Percentiles rank a stretch among this genome's conserved stretches.
Conservation (phyloP, 306 rosid species). For the Ormosia emarginata region DNA sequence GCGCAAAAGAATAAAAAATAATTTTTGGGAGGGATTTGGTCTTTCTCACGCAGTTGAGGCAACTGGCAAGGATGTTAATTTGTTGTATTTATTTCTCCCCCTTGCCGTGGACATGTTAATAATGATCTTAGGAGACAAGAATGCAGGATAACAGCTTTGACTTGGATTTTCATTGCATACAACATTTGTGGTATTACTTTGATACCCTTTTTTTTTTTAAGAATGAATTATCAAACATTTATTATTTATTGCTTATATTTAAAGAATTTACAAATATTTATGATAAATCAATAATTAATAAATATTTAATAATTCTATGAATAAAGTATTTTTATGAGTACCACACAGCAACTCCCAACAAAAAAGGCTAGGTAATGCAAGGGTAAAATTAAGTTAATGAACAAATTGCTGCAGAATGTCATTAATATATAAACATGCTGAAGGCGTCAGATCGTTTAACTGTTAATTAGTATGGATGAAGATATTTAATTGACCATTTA, state of each 20-base stretch:
- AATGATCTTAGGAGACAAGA: background rate
- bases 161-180: background rate
- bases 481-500: background rate
- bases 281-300: too few relatives aligned
- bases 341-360: too few relatives aligned
- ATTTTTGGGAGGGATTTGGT: background rate
- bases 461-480: background rate
- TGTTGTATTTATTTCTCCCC: background rate
- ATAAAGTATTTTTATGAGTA: too few relatives aligned
- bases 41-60: background rate
- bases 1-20: background rate
- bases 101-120: constrained; percentile 1
- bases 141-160: constrained; percentile 5
- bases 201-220: too few relatives aligned
- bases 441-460: constrained; percentile 23
- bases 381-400: background rate
- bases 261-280: too few relatives aligned
- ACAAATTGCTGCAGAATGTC: background rate
- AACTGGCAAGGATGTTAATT: background rate
- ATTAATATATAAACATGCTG: background rate
- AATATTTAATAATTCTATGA: too few relatives aligned
- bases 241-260: too few relatives aligned
- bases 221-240: too few relatives aligned
- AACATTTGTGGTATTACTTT: too few relatives aligned
- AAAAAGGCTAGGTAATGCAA: background rate